Evolutionary conservation across 2,329 filamentous ascomycete species (phyloP), one percentile per base, ranked within the genome.

Genomic region (Lomentospora prolificans): DNA sequence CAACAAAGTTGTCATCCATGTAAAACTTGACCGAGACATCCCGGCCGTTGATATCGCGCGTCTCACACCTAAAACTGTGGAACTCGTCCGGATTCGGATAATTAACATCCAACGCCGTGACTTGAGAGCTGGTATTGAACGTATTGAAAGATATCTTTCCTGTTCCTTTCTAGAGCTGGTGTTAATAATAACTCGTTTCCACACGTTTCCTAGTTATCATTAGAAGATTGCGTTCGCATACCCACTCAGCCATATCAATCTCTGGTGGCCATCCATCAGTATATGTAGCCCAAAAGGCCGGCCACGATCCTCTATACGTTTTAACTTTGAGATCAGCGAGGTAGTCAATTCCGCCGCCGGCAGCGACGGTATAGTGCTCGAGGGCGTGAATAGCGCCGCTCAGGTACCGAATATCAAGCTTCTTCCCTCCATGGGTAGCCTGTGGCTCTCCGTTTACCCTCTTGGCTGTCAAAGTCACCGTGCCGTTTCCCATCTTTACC

Each of bases 221-320:
- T n/a, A n/a, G n/a, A n/a, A n/a, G n/a, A n/a, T n/a, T n/a, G n/a
- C n/a, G n/a, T n/a, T n/a, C n/a, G n/a, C 30, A 12, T 12, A 33
- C 30, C 51, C 79, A 82, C 65, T 82, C 79, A 1, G 79, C 79
- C 66, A 82, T 72, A 62, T 82, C 79, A 56, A 82, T 74, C 71
- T 82, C 80, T 0, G 79, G 80, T 14, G 79, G 79, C 79, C 80
- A 82, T 0, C 72, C 70, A 48, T 77, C 63, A 0, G 77, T 77
- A 0, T 70, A 77, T 1, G 77, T 81, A 12, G 82, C 65, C 79
- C 79, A 82, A 61, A 82, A 82, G 0, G 79, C 79, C 0, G 79
- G 79, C 80, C 79, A 82, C 0, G 77, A 80, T 5, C 76, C 72
- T 57, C 68, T 65, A 1, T 64, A 63, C 1, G 69, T 70, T 7